Conservation (phyloP, 257 asterid species). For the Solanum pennellii region DNA sequence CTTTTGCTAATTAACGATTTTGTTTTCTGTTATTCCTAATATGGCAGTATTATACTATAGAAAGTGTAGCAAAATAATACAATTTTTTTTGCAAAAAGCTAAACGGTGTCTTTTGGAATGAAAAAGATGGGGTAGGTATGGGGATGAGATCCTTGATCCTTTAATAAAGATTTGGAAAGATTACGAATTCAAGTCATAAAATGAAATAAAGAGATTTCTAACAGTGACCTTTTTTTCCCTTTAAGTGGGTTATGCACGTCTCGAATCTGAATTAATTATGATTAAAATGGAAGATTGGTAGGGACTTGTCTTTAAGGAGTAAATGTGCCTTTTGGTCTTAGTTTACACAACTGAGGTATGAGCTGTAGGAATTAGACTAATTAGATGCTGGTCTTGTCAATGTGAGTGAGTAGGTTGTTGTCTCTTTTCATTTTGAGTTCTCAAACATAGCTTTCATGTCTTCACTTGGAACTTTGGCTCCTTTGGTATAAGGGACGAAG, state of each 20-base stretch:
- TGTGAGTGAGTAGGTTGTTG: not conserved
- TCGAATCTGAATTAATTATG: not conserved
- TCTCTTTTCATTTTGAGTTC: not conserved
- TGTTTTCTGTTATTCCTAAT: not conserved
- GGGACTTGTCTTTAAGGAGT: not conserved
- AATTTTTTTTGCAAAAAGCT: not conserved
- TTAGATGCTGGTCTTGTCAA: conserved; percentile 4
- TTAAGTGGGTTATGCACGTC: not conserved
- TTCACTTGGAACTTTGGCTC: not conserved
- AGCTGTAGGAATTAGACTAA: not conserved
- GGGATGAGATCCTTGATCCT: not conserved
- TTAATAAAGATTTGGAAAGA: not conserved
- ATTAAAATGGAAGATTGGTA: not conserved
- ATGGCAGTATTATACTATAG: not conserved
- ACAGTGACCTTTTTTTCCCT: not conserved
- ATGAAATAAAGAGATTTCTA: not conserved
- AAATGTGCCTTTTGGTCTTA: not conserved
- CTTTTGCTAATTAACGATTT: not conserved
- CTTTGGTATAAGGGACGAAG: not conserved
- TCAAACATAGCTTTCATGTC: not conserved
- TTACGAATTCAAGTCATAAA: not conserved
- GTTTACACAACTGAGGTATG: not conserved
- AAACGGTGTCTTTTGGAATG: not conserved
- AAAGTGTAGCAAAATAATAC: not conserved
- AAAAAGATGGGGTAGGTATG: not conserved